Conservation (phyloP, 1,139 yeast genomes). For the Pichia sp. region DNA sequence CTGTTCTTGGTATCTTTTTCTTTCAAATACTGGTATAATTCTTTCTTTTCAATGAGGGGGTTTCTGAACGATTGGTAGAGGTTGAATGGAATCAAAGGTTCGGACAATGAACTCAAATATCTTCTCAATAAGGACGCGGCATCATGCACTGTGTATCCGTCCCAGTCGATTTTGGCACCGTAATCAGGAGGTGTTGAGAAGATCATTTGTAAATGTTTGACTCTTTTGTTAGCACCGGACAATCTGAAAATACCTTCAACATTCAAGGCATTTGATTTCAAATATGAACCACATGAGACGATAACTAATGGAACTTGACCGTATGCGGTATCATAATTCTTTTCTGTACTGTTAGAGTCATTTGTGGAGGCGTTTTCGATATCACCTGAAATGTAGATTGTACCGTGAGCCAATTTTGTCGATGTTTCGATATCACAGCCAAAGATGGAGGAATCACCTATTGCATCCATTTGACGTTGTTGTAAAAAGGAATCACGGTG, state of each 20-base stretch:
- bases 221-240: constrained; percentile 88
- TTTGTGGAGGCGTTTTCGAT: background rate
- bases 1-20: constrained; percentile 33
- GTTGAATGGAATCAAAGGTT: constrained; percentile 82
- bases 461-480: constrained; percentile 29
- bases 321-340: constrained; percentile 47
- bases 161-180: constrained; percentile 89
- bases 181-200: constrained; percentile 88
- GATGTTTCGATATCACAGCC: constrained; percentile 81
- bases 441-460: constrained; percentile 59
- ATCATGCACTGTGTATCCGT: constrained; percentile 95
- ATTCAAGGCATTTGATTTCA: constrained; percentile 71
- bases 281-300: constrained; percentile 88
- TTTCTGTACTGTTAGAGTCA: background rate
- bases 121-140: constrained; percentile 90
- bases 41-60: constrained; percentile 63
- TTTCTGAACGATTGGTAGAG: constrained; percentile 78
- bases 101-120: constrained; percentile 84
- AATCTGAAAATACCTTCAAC: constrained; percentile 94
- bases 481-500: constrained; percentile 57
- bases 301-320: constrained; percentile 89
- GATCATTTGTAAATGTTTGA: constrained; percentile 78
- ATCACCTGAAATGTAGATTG: constrained; percentile 55
- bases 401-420: constrained; percentile 70
- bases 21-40: constrained; percentile 62